Evolutionary conservation across 2,329 filamentous ascomycete species (phyloP).

Genomic region (Aspergillus fischeri): DNA sequence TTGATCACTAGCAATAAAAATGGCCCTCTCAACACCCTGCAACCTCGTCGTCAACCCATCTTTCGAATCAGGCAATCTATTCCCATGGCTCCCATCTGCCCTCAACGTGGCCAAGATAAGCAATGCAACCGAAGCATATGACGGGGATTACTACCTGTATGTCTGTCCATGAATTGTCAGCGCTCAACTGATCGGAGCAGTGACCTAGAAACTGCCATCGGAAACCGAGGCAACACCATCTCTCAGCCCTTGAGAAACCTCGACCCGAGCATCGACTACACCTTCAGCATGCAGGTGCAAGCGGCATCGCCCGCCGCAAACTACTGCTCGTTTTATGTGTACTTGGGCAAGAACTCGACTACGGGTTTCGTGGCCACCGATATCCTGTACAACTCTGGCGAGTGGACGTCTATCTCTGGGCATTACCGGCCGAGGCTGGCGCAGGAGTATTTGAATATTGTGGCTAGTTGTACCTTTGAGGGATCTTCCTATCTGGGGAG

Average conservation of each 20-base stretch:
- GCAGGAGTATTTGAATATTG: conserved; percentile 13
- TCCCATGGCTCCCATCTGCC: conserved; percentile 17
- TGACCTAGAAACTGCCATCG: conserved; percentile 16
- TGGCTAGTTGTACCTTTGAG: conserved; percentile 14
- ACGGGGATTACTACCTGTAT: conserved; percentile 20
- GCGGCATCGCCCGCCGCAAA: conserved; percentile 4
- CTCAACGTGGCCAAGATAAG: conserved; percentile 16
- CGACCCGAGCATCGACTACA: conserved; percentile 11
- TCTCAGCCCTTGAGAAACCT: conserved; percentile 16
- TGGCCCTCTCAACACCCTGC: conserved; percentile 15
- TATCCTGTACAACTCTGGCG: conserved; percentile 6
- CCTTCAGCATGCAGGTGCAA: conserved; percentile 14
- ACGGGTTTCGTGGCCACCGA: conserved; percentile 8
- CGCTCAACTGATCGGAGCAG: not conserved
- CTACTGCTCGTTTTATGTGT: conserved; percentile 16
- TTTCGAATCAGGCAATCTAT: conserved; percentile 18
- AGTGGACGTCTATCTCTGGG: conserved; percentile 17
- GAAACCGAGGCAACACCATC: conserved; percentile 17
- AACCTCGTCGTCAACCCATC: conserved; percentile 20
- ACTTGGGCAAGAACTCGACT: conserved; percentile 16
- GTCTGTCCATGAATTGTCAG: not conserved
- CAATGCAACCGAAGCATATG: conserved; percentile 13
- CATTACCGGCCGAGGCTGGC: conserved; percentile 11
- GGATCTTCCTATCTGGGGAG: conserved; percentile 13
- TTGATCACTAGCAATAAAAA: not conserved